Base-by-base conservation (phyloP, 2,329 filamentous ascomycete species). In the Colletotrichum navitas region DNA sequence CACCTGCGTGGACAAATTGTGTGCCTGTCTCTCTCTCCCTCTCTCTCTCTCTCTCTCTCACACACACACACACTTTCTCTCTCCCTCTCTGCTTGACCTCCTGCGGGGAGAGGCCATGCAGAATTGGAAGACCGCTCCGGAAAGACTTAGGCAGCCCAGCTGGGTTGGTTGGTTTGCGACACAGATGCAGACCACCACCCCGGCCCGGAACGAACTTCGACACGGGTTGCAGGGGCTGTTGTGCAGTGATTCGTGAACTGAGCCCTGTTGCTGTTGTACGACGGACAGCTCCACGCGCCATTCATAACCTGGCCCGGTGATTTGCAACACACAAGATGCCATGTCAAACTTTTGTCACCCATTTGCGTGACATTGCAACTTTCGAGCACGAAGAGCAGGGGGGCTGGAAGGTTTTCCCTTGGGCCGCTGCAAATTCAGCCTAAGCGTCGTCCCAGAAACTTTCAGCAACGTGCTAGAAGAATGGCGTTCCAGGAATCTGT, bases 211-310 rank as follows among this genome's bases (percentile, higher is more conserved):
- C 29, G 26, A 41, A 29, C 34, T 14, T 63, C 8, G 36, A 62
- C 66, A 56, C 36, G 66, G 67, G 26, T 26, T 63, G 14, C 45
- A 39, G 41, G 39, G 26, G 51, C 16, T 60, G 49, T 21, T 24
- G 8, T 59, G 16, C 41, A 21, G 26, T 70, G 61, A 70, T 68
- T 71, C 68, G 65, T 60, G 65, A 51, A 36, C 18, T 49, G 52
- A 45, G n/a, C 36, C 45, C 21, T 18, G 59, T 54, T 41, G 49
- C 54, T 34, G 59, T 59, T 26, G 36, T 24, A 26, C 21, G 21
- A 60, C 16, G 8, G 45, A 36, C 26, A 51, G 55, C 49, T 62
- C 47, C 5, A 43, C 55, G 47, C 52, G 26, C 36, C 52, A 51
- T 58, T 47, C 43, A 10, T 63, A 41, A 54, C 56, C 58, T 56